Evolutionary conservation across 1,284 basidiomycete species (phyloP).

Genomic region (Pseudomicrostroma phylloplanum): DNA sequence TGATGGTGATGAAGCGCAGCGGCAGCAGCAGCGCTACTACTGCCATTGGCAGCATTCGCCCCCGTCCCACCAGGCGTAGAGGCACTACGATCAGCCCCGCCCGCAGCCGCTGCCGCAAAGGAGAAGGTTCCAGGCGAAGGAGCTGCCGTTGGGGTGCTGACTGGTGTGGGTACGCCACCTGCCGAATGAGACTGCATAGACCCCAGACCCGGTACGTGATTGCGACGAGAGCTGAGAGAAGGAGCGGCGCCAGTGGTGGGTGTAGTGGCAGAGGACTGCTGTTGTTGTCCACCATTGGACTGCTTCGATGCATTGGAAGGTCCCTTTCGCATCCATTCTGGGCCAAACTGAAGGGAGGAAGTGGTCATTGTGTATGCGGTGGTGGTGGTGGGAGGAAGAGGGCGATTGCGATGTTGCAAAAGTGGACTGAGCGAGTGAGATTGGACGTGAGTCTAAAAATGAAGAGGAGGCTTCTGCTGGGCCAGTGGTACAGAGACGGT

Average conservation of each 20-base stretch:
- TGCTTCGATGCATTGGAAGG: conserved; percentile 15
- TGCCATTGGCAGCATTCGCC: conserved; percentile 13
- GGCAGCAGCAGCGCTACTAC: conserved; percentile 18
- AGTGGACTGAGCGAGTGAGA: too few relatives aligned
- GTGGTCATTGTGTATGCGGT: conserved; percentile 25
- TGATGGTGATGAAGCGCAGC: conserved; percentile 18
- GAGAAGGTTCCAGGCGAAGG: conserved; percentile 38
- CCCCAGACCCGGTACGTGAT: conserved; percentile 19
- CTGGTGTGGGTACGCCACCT: conserved; percentile 20
- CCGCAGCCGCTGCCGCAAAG: conserved; percentile 37
- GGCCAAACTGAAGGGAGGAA: conserved; percentile 42
- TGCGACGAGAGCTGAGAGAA: conserved; percentile 10
- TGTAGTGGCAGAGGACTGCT: conserved; percentile 20
- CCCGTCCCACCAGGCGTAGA: conserved; percentile 22
- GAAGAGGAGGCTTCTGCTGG: too few relatives aligned
- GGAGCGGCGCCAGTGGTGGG: conserved; percentile 10
- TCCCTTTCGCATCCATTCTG: conserved; percentile 47
- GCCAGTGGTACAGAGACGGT: background rate
- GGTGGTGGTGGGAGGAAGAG: background rate
- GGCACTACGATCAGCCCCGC: conserved; percentile 14
- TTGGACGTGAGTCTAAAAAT: too few relatives aligned
- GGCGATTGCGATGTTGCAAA: background rate
- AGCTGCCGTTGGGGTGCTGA: conserved; percentile 12
- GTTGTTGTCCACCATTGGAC: conserved; percentile 9
- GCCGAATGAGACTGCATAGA: conserved; percentile 9